Evolutionary conservation across 2,329 filamentous ascomycete species (phyloP), one percentile per base, ranked within the genome.

Genomic region (Hypocreales sp.): DNA sequence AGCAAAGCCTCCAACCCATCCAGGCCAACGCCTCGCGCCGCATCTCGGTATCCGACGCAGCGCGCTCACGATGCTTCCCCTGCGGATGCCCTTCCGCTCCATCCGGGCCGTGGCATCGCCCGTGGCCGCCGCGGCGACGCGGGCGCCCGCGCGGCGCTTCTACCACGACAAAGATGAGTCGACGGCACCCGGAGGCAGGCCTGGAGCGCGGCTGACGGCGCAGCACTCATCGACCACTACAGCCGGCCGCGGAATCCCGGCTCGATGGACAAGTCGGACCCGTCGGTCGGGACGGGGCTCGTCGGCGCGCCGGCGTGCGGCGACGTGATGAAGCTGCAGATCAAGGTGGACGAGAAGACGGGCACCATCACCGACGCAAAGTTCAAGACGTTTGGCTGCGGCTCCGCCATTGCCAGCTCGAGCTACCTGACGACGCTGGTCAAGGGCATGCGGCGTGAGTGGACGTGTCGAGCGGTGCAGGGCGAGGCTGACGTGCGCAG

Each of bases 351-450:
- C 57, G 80, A 81, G 38, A 67, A 78, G 42, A 82, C 74, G 45
- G 81, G 90, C 53, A 87, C 75, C 41, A 94, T 94, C 50, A 76
- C 75, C 43, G 87, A 94, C 44, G 86, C 92, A 51, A 90, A 92
- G 59, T 94, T 94, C 72, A 94, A 94, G 74, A 94, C 86, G 0
- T 94, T 94, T 49, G 86, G 86, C 27, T 94, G 86, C 52, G 86
- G 86, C 30, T 84, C 77, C 17, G 90, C 90, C 38, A 98, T 98
- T 55, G 90, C 90, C 23, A 92, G 80, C 33, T 39, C 37, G 11
- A 90, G 79, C 48, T 98, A 98, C 52, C 59, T 98, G 44, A 98
- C 90, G 2, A 84, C 93, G 57, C 64, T 98, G 33, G 86, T 98
- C 36, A 72, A 83, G 37, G 90, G 90, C 34, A 98, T 95, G 87